These are phyloP conservation scores for Phialophora tarda DNA, from an alignment of 2,329 filamentous ascomycete species.

Conservation along the genomic window DNA sequence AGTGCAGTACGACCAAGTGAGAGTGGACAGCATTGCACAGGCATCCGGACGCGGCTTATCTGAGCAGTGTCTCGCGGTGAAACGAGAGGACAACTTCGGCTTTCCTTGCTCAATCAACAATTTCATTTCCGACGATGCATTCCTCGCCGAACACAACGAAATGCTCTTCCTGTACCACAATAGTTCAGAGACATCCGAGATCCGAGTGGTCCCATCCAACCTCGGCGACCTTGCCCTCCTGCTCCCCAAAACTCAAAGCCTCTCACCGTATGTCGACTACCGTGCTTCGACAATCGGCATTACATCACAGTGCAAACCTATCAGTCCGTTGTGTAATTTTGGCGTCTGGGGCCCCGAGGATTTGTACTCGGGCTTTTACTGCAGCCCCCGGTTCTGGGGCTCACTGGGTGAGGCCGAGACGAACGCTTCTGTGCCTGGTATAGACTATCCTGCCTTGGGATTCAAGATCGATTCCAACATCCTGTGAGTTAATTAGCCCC, in stretches of 20 bases:
- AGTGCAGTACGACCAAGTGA: conserved; percentile 15
- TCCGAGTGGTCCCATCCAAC: conserved; percentile 4
- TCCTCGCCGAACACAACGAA: conserved; percentile 18
- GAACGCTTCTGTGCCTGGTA: conserved; percentile 9
- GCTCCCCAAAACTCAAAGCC: conserved; percentile 12
- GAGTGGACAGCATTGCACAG: not conserved
- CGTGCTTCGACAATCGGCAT: conserved; percentile 28
- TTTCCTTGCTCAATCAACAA: conserved; percentile 23
- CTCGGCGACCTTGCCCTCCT: conserved; percentile 4
- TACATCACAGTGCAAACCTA: conserved; percentile 20
- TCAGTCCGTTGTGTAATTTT: conserved; percentile 24
- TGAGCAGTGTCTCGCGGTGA: conserved; percentile 8
- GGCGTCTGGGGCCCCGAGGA: conserved; percentile 11
- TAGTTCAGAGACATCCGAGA: conserved; percentile 17
- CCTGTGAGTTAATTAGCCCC: conserved; percentile 12
- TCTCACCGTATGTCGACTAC: conserved; percentile 18
- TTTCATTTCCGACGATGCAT: conserved; percentile 4
- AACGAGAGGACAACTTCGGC: conserved; percentile 23
- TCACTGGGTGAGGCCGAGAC: conserved; percentile 10
- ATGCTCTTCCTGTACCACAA: conserved; percentile 23
- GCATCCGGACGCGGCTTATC: conserved; percentile 17
- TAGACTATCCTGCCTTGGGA: conserved; percentile 17
- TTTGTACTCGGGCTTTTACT: conserved; percentile 22
- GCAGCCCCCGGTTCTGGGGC: conserved; percentile 22
- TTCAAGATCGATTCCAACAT: conserved; percentile 17